Evolutionary conservation across 176 grass and related monocot genomes (phyloP), one percentile per base, ranked within the genome.

Genomic region (Triticum urartu): DNA sequence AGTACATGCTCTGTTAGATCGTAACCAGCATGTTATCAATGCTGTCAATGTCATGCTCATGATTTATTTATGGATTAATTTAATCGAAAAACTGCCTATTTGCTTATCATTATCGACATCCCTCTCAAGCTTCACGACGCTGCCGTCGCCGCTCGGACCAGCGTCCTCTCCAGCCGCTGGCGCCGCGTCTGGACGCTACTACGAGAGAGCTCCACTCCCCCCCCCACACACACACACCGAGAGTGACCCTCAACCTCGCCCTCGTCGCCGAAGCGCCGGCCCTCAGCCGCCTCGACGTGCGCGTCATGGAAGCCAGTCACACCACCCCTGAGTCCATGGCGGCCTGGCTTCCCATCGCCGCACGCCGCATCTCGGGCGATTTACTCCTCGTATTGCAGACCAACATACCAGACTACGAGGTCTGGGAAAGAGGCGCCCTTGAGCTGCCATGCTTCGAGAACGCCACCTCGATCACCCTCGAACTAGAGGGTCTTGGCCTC

Each of bases 391-490:
- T 1, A 4, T 11, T 0, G 40, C 6, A 3, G 25, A 1, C 13
- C 15, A 15, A 1, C 0, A 4, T 10, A 4, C 0, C 22, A 11
- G 2, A 9, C 2, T 33, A 9, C 7, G n/a, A 69, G 75, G 7
- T 0, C 12, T 1, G 3, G 2, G 7, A 11, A 13, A 0, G 5
- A 4, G 78, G 14, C 40, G 2, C 1, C 3, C 2, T 87, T 26
- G 14, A 80, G 58, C 70, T 87, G n/a, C 86, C 86, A 15, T 67
- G 79, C 70, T 87, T 87, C n/a, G 42, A 13, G 32, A 42, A n/a
- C 1, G 69, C 79, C 59, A 75, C 59, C 2, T 1, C 0, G 7
- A 54, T 87, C 10, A 0, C 1, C 58, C 59, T 82, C 17, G 7
- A 28, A 1, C 40, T 75, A 17, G 10, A 43, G 3, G 42, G 40